A percentile compares a stretch with the other conserved stretches of the same genome.
These are phyloP conservation scores for Taphrina sp. DNA, from an alignment of 1,139 yeast species.

Conservation along the genomic window DNA sequence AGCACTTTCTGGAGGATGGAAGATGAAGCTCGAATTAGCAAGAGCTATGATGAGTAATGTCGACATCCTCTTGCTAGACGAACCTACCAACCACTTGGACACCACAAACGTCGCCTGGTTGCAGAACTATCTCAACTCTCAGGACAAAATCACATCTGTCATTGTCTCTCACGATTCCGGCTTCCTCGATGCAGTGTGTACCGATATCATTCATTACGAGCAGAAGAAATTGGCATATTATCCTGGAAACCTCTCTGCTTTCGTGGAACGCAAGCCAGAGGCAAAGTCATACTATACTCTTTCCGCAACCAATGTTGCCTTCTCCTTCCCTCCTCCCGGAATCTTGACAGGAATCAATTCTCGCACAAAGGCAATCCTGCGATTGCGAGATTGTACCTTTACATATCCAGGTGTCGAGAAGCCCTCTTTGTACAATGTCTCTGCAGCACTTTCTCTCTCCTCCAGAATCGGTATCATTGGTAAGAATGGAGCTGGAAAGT, in stretches of 20 bases:
- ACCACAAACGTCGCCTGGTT: slow-evolving; percentile 92
- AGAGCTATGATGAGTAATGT: slow-evolving; percentile 99
- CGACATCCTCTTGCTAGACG: slow-evolving; percentile 88
- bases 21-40: slow-evolving; percentile 96
- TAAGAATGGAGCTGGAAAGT: slow-evolving; percentile 99
- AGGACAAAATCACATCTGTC: slow-evolving; percentile 97
- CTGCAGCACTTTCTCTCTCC: slow-evolving; percentile 97
- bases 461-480: slow-evolving; percentile 97
- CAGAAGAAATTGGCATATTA: slow-evolving; percentile 99
- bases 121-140: slow-evolving; percentile 78
- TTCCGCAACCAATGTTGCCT: slow-evolving; percentile 95
- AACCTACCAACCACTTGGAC: slow-evolving; percentile 98
- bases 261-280: slow-evolving; percentile 97
- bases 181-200: slow-evolving; percentile 95
- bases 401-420: slow-evolving; percentile 98
- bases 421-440: slow-evolving; percentile 86
- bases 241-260: slow-evolving; percentile 99
- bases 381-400: slow-evolving; percentile 94
- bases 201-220: slow-evolving; percentile 99
- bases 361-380: slow-evolving; percentile 98
- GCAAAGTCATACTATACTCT: slow-evolving; percentile 98
- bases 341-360: slow-evolving; percentile 99
- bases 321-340: slow-evolving; percentile 99
- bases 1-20: slow-evolving; percentile 97
- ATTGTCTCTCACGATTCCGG: slow-evolving; percentile 99